Percentiles rank a stretch among this genome's conserved stretches.
phyloP scores from a whole-genome alignment of 257 asterid genomes.

The Rubia yunnanensis region DNA sequence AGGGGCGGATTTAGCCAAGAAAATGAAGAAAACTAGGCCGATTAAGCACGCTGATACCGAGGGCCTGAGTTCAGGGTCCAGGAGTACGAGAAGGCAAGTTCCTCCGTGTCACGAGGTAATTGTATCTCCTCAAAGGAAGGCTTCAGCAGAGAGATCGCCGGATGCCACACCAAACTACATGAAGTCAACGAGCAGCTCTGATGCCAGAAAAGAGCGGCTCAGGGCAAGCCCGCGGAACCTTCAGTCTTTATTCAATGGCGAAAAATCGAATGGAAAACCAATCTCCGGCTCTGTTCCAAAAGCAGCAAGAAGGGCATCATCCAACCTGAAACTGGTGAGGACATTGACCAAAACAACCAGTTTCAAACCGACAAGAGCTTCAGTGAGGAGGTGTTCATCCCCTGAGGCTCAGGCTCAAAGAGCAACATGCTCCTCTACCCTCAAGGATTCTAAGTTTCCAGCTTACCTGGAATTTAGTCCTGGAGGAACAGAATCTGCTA shows the following conservation, averaged over 20 bases:
- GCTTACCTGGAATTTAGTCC: constrained; percentile 42
- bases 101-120: constrained; percentile 20
- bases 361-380: constrained; percentile 45
- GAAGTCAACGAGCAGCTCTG: constrained; percentile 80
- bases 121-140: constrained; percentile 19
- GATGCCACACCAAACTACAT: constrained; percentile 59
- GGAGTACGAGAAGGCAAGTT: constrained; percentile 14
- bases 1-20: constrained; percentile 52
- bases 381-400: constrained; percentile 31
- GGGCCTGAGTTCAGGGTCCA: constrained; percentile 11
- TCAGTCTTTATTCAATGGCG: constrained; percentile 21
- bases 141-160: neutral
- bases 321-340: constrained; percentile 7
- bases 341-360: constrained; percentile 29
- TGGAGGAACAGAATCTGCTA: constrained; percentile 54
- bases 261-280: constrained; percentile 17
- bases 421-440: neutral
- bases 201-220: constrained; percentile 57
- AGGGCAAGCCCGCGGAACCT: constrained; percentile 37
- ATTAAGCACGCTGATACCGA: constrained; percentile 25
- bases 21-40: constrained; percentile 67
- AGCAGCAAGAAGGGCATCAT: constrained; percentile 5
- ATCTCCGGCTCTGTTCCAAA: constrained; percentile 20
- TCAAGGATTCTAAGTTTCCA: constrained; percentile 45
- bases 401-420: constrained; percentile 16